phyloP scores from a whole-genome alignment of 306 rosid species.

The Corylus heterophylla region DNA sequence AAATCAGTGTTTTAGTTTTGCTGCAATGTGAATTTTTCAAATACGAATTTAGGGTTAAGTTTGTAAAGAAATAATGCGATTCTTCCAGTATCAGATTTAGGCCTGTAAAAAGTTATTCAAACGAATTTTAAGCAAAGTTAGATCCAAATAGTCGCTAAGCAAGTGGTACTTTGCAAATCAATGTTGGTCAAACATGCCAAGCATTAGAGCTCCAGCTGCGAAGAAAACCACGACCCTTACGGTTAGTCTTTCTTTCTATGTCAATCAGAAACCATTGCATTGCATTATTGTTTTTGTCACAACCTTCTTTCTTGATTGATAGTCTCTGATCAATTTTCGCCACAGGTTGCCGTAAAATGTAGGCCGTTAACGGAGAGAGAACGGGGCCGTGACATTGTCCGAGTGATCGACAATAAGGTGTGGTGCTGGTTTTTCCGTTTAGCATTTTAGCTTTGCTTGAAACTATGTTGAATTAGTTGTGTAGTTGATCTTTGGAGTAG shows the following conservation, averaged over 20 bases:
- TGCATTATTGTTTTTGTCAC: not conserved
- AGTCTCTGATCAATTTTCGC: not conserved
- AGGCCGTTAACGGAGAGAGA: slow-evolving; percentile 46
- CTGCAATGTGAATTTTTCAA: not conserved
- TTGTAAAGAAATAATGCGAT: not conserved
- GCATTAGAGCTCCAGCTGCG: slow-evolving; percentile 55
- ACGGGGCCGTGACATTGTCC: slow-evolving; percentile 59
- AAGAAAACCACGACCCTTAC: slow-evolving; percentile 62
- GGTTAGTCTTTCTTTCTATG: slow-evolving; percentile 29
- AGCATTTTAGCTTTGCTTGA: not conserved
- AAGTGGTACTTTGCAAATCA: slow-evolving; percentile 20
- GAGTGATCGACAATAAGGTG: slow-evolving; percentile 57
- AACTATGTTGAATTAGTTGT: not conserved
- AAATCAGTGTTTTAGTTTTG: not conserved
- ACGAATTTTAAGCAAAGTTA: not conserved
- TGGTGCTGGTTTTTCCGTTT: slow-evolving; percentile 6
- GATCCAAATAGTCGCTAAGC: not conserved
- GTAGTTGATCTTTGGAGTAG: not conserved
- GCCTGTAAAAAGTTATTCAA: not conserved
- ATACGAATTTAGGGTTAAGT: not conserved
- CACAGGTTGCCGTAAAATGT: slow-evolving; percentile 67
- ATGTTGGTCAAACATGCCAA: slow-evolving; percentile 55
- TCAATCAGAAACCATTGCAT: not conserved
- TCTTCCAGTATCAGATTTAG: not conserved
- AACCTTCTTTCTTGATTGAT: not conserved